Conservation (phyloP, 805 yeast species). For the Teunomyces kruisii region DNA sequence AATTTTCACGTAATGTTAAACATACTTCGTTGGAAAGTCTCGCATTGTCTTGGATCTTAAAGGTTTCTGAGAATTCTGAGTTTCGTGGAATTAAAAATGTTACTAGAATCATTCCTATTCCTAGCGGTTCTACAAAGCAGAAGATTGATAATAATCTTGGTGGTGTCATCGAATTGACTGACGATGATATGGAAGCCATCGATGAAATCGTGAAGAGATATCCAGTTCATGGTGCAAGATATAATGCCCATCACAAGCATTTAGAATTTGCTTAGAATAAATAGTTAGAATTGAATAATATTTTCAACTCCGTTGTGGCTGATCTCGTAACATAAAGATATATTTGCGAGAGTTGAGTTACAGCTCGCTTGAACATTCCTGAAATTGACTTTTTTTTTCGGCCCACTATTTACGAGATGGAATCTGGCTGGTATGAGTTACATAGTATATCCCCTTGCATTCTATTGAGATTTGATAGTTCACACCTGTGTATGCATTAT, state of each 20-base stretch:
- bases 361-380: too few species aligned
- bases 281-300: too few species aligned
- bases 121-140: slow-evolving; percentile 63
- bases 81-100: slow-evolving; percentile 40
- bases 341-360: too few species aligned
- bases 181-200: slow-evolving; percentile 57
- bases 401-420: too few species aligned
- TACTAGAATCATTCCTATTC: slow-evolving; percentile 72
- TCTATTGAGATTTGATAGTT: too few species aligned
- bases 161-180: slow-evolving; percentile 45
- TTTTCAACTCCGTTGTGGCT: too few species aligned
- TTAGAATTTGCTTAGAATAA: slow-evolving; percentile 1
- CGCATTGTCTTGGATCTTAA: slow-evolving; percentile 46
- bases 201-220: slow-evolving; percentile 43
- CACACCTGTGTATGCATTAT: too few species aligned
- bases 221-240: slow-evolving; percentile 58
- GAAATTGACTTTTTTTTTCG: too few species aligned
- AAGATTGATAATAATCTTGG: slow-evolving; percentile 65
- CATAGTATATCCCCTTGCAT: too few species aligned
- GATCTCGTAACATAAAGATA: too few species aligned
- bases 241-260: slow-evolving; percentile 26
- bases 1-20: slow-evolving; percentile 46
- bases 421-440: too few species aligned
- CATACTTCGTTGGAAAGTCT: slow-evolving; percentile 58
- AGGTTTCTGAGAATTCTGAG: slow-evolving; percentile 64